phyloP scores from a whole-genome alignment of 2,329 filamentous ascomycete genomes.

The Penicillium sclerotigenum region DNA sequence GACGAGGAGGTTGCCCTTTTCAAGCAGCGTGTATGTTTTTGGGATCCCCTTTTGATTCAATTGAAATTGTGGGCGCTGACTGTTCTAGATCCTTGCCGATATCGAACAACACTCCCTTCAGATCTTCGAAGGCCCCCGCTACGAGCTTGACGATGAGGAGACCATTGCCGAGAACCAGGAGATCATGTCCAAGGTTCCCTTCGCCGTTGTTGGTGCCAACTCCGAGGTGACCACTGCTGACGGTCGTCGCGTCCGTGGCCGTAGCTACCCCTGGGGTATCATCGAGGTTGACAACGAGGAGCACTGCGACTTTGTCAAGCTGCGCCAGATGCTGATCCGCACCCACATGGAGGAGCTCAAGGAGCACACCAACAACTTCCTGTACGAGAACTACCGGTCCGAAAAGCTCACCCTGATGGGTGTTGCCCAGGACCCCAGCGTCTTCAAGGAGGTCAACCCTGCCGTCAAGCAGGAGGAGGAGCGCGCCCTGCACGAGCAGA shows the following conservation, averaged over 20 bases:
- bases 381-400: conserved; percentile 99
- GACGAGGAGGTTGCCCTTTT: conserved; percentile 93
- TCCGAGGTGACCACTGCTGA: conserved; percentile 87
- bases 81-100: conserved; percentile 79
- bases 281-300: conserved; percentile 99
- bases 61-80: conserved; percentile 24
- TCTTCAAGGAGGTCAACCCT: conserved; percentile 99
- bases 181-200: conserved; percentile 99
- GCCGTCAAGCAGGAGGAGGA: conserved; percentile 99
- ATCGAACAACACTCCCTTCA: conserved; percentile 97
- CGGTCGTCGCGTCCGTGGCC: conserved; percentile 91
- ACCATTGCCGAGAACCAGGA: conserved; percentile 99
- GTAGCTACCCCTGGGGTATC: conserved; percentile 95
- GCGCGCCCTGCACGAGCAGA: conserved; percentile 95
- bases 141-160: conserved; percentile 98
- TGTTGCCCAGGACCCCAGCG: conserved; percentile 95
- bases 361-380: conserved; percentile 98
- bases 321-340: conserved; percentile 98
- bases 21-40: conserved; percentile 80
- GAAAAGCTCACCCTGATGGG: conserved; percentile 99
- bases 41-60: not conserved
- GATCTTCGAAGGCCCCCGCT: conserved; percentile 97
- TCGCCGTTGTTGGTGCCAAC: conserved; percentile 96
- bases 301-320: conserved; percentile 99
- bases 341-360: conserved; percentile 99